phyloP scores from a whole-genome alignment of 768 basidiomycete genomes.

The Steccherinum ochraceum region DNA sequence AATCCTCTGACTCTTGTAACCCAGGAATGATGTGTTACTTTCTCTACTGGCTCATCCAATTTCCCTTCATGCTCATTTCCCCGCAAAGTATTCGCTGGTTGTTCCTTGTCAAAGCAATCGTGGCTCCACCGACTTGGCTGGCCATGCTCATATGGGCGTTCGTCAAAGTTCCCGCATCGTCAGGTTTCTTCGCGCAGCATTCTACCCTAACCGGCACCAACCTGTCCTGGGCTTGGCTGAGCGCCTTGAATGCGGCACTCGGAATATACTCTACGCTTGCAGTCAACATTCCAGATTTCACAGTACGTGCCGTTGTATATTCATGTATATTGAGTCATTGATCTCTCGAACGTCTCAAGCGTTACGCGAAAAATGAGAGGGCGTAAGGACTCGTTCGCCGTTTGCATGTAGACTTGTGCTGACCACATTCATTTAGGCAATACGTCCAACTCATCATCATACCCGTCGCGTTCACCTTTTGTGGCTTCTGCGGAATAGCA shows the following conservation, averaged over 20 bases:
- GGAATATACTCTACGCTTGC: conserved; percentile 69
- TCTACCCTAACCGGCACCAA: conserved; percentile 45
- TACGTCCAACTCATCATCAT: conserved; percentile 72
- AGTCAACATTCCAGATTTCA: conserved; percentile 85
- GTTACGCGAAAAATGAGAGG: conserved; percentile 66
- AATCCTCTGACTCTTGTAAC: too few species aligned
- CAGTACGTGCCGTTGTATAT: conserved; percentile 28
- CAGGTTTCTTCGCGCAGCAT: conserved; percentile 50
- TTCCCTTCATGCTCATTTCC: conserved; percentile 70
- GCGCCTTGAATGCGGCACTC: conserved; percentile 68
- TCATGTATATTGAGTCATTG: background rate
- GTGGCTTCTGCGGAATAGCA: conserved; percentile 74
- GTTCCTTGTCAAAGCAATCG: conserved; percentile 57
- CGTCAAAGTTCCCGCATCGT: conserved; percentile 55
- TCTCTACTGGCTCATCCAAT: conserved; percentile 67
- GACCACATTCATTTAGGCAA: conserved; percentile 38
- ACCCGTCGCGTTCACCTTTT: conserved; percentile 68
- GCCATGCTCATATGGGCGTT: conserved; percentile 78
- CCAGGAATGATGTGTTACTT: conserved; percentile 71
- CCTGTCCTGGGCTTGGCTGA: conserved; percentile 75
- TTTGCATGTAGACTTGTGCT: background rate
- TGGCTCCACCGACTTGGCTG: conserved; percentile 38
- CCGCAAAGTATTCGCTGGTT: conserved; percentile 74
- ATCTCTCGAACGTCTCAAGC: conserved; percentile 25
- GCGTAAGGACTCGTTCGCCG: conserved; percentile 34